Evolutionary conservation across 1,284 basidiomycete species (phyloP).

Genomic region (Golubevia sp.): DNA sequence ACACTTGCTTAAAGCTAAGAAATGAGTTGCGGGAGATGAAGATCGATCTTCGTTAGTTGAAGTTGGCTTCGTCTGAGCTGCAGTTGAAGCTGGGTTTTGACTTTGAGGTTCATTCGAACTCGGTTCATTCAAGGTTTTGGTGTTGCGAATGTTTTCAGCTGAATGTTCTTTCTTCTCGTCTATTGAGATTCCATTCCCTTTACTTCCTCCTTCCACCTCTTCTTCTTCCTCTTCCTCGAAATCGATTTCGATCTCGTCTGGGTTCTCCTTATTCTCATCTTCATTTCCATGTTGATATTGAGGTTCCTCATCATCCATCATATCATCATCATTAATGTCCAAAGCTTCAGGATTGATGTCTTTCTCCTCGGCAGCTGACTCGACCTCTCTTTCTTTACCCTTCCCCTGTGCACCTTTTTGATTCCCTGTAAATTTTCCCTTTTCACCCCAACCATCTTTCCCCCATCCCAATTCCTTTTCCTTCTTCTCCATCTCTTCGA

Average conservation of each 20-base stretch:
- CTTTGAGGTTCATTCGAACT: no score
- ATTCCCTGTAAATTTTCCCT: neutral
- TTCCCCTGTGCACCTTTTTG: slow-evolving; percentile 6
- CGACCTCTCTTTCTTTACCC: neutral
- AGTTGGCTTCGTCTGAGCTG: slow-evolving; percentile 44
- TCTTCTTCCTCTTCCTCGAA: slow-evolving; percentile 69
- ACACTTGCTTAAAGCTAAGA: slow-evolving; percentile 93
- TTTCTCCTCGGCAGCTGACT: slow-evolving; percentile 2
- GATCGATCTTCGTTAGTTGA: slow-evolving; percentile 22
- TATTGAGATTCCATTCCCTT: neutral
- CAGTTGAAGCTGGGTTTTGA: slow-evolving; percentile 1
- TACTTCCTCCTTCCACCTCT: neutral
- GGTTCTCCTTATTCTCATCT: slow-evolving; percentile 63
- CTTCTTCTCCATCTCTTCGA: slow-evolving; percentile 9
- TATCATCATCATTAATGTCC: slow-evolving; percentile 29
- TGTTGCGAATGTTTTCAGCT: slow-evolving; percentile 6
- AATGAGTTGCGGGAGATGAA: slow-evolving; percentile 69
- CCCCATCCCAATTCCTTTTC: slow-evolving; percentile 4
- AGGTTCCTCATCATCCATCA: neutral
- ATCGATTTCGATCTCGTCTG: slow-evolving; percentile 71
- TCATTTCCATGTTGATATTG: no score
- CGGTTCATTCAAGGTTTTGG: slow-evolving; percentile 61
- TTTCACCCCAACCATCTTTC: slow-evolving; percentile 47
- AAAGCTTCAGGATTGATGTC: slow-evolving; percentile 60
- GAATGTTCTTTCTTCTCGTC: slow-evolving; percentile 4